A percentile compares a stretch with the other conserved stretches of the same genome.
Evolutionary conservation across 495 filamentous ascomycete species (phyloP).

Genomic region (Hypoxylon fuscum): DNA sequence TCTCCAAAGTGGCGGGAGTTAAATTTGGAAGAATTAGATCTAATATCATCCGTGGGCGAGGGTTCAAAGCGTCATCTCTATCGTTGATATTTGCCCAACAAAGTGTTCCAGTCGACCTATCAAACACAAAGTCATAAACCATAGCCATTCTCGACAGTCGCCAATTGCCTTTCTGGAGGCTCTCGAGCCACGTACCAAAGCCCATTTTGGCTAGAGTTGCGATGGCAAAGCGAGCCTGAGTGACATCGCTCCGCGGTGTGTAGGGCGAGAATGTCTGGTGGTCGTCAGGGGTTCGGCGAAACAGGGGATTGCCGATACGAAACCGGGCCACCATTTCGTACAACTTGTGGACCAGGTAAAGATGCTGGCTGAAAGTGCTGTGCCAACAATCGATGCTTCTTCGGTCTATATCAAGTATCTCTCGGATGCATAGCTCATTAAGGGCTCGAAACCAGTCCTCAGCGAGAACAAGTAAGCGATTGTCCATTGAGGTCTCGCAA

Average conservation of each 20-base stretch:
- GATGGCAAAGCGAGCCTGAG: conserved; percentile 14
- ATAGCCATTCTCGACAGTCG: neutral
- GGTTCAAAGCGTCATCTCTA: too few relatives aligned
- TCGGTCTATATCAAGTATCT: neutral
- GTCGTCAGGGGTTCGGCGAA: neutral
- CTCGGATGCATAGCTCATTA: neutral
- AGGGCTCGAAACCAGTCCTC: conserved; percentile 6
- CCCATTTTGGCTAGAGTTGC: neutral
- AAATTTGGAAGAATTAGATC: too few relatives aligned
- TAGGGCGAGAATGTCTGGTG: neutral
- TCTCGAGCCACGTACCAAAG: conserved; percentile 20
- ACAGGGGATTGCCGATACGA: neutral
- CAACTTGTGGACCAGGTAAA: neutral
- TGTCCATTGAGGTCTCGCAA: neutral
- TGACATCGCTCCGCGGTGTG: conserved; percentile 7
- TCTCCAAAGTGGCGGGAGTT: too few relatives aligned
- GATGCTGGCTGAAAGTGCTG: neutral
- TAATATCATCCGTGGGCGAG: too few relatives aligned
- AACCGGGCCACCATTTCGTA: neutral
- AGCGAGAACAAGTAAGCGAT: neutral
- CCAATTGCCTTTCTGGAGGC: neutral
- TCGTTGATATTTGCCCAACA: neutral
- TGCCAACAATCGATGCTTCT: neutral
- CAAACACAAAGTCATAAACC: neutral
- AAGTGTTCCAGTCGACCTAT: neutral